Evolutionary conservation across 805 yeast genomes (phyloP).

Genomic region (Zygosaccharomyces bailii): DNA sequence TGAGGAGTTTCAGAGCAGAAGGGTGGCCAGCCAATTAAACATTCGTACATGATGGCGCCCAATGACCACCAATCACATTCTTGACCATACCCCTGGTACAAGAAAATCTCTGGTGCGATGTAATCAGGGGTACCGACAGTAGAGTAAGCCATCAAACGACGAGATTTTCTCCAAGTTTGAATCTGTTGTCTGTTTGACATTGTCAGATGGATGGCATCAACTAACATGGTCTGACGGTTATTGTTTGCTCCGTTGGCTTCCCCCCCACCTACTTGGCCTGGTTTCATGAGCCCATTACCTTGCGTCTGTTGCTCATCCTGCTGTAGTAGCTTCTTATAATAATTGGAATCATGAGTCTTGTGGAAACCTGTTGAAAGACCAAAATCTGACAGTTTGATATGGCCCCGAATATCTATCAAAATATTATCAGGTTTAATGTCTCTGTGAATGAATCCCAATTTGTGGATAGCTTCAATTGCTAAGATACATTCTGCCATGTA

Average conservation of each 20-base stretch:
- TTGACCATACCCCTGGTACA: constrained; percentile 92
- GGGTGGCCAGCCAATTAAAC: constrained; percentile 96
- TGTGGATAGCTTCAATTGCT: constrained; percentile 92
- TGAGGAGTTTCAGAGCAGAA: constrained; percentile 93
- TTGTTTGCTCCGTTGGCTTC: constrained; percentile 15
- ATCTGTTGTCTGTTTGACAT: constrained; percentile 93
- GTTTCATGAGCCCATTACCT: constrained; percentile 35
- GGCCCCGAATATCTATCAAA: constrained; percentile 76
- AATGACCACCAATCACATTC: constrained; percentile 98
- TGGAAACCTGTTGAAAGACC: constrained; percentile 91
- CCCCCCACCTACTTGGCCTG: constrained; percentile 30
- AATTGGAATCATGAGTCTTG: constrained; percentile 85
- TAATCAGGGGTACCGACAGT: constrained; percentile 97
- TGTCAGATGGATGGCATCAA: constrained; percentile 91
- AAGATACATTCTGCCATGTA: constrained; percentile 95
- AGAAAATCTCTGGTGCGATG: constrained; percentile 91
- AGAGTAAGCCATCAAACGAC: constrained; percentile 91
- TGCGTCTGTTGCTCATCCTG: constrained; percentile 44
- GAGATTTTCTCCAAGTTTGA: constrained; percentile 92
- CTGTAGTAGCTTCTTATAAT: constrained; percentile 77
- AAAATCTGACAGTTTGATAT: constrained; percentile 80
- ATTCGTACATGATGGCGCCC: constrained; percentile 96
- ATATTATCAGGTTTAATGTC: constrained; percentile 98
- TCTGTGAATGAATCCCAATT: constrained; percentile 90
- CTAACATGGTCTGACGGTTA: constrained; percentile 76